A percentile compares a stretch with the other conserved stretches of the same genome.
These are phyloP conservation scores for Escallonia rubra DNA, from an alignment of 129 eudicot species.

Conservation along the genomic window DNA sequence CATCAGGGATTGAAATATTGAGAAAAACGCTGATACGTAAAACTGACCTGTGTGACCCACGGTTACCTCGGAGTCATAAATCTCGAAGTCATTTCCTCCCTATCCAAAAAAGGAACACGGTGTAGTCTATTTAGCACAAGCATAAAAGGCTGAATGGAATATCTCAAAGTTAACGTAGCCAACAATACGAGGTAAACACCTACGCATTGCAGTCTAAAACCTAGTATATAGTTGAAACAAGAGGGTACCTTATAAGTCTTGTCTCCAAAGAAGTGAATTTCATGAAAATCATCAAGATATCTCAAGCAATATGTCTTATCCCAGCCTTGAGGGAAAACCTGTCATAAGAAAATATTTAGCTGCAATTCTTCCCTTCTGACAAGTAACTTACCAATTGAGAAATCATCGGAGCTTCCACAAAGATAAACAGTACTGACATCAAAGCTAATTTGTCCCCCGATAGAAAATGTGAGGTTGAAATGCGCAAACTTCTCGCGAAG, in stretches of 20 bases:
- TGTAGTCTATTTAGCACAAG: not conserved
- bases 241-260: constrained; percentile 76
- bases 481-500: constrained; percentile 87
- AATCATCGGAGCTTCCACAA: constrained; percentile 1
- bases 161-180: not conserved
- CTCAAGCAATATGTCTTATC: constrained; percentile 93
- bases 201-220: not conserved
- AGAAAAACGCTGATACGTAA: no score
- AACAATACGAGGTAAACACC: not conserved
- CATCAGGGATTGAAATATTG: no score
- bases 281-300: constrained; percentile 75
- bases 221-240: not conserved
- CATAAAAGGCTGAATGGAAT: not conserved
- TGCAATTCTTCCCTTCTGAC: not conserved
- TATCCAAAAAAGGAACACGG: constrained; percentile 25
- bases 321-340: constrained; percentile 98
- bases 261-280: constrained; percentile 97
- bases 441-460: constrained; percentile 97
- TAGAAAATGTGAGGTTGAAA: constrained; percentile 80
- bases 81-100: constrained; percentile 97
- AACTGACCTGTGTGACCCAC: constrained; percentile 91
- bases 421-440: constrained; percentile 54
- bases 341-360: constrained; percentile 5
- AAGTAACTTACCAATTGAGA: not conserved
- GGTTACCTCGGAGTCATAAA: constrained; percentile 73